Evolutionary conservation across 257 asterid species (phyloP).

Genomic region (Scutellaria minor): DNA sequence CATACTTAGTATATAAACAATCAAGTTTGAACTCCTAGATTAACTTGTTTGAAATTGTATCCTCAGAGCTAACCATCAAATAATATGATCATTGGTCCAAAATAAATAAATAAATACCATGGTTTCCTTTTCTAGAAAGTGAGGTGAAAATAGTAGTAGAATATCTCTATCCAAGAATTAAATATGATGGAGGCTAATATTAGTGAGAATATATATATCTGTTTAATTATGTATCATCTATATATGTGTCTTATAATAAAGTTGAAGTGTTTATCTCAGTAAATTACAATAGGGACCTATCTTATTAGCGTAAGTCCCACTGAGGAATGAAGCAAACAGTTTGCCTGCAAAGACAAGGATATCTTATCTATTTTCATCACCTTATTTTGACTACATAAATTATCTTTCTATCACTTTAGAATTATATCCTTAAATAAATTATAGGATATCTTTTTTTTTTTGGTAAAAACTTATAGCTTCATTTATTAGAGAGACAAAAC

Average conservation of each 20-base stretch:
- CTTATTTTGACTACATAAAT: constrained; percentile 20
- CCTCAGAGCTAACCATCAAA: constrained; percentile 2
- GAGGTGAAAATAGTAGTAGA: constrained; percentile 1
- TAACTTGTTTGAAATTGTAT: no score
- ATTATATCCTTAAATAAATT: no score
- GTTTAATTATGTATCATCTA: no score
- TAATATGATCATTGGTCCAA: neutral
- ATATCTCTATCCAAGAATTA: constrained; percentile 27
- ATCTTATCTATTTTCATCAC: constrained; percentile 35
- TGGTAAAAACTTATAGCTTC: no score
- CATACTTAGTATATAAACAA: no score
- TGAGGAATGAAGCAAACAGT: constrained; percentile 47
- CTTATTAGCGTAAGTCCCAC: constrained; percentile 29
- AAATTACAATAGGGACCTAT: constrained; percentile 37
- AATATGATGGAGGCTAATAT: neutral
- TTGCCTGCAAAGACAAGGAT: constrained; percentile 58
- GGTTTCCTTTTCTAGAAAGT: constrained; percentile 25
- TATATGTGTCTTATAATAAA: neutral
- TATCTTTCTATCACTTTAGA: neutral
- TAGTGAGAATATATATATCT: no score
- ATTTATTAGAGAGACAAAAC: no score
- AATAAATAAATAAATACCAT: neutral
- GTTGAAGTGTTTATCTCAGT: constrained; percentile 59
- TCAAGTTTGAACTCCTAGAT: no score
- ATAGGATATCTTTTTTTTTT: no score